Percentiles rank a stretch among this genome's conserved stretches.
Evolutionary conservation across 2,329 filamentous ascomycete genomes (phyloP).

Genomic region (Pyrenophora graminea): DNA sequence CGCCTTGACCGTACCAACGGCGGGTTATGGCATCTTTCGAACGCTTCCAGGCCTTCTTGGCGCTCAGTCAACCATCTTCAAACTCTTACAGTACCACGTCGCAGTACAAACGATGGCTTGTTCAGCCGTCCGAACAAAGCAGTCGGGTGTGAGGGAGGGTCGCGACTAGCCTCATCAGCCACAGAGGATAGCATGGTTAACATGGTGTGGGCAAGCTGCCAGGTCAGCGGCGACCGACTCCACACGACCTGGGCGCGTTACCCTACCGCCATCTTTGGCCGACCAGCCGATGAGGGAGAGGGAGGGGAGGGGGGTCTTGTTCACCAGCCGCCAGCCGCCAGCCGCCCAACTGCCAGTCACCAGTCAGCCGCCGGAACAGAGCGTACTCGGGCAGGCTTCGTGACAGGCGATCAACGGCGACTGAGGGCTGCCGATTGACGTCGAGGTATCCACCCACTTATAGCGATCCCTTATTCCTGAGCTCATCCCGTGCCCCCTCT

Average conservation of each 20-base stretch:
- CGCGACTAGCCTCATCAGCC: conserved; percentile 25
- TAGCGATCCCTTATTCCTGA: conserved; percentile 21
- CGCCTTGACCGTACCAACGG: conserved; percentile 19
- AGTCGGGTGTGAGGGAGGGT: conserved; percentile 21
- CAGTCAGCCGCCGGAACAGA: conserved; percentile 19
- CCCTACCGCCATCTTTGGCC: conserved; percentile 18
- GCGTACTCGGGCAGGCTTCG: conserved; percentile 6
- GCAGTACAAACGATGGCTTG: conserved; percentile 9
- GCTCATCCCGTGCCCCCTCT: conserved; percentile 5
- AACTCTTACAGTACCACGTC: conserved; percentile 8
- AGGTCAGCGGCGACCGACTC: conserved; percentile 16
- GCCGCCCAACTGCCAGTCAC: neutral
- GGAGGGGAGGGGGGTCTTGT: conserved; percentile 6
- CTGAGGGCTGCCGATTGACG: conserved; percentile 35
- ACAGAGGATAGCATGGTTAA: conserved; percentile 21
- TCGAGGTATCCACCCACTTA: conserved; percentile 34
- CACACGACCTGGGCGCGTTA: conserved; percentile 18
- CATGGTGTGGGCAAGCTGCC: conserved; percentile 20
- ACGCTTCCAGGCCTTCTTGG: conserved; percentile 44
- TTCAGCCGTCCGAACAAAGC: conserved; percentile 19
- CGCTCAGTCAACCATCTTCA: conserved; percentile 20
- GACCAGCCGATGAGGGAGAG: conserved; percentile 5
- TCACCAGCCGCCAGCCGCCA: conserved; percentile 1
- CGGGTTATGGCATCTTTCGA: conserved; percentile 30
- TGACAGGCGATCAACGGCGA: conserved; percentile 27